phyloP scores from a whole-genome alignment of 768 basidiomycete species.

The Chalciporus pseudorubinellus region DNA sequence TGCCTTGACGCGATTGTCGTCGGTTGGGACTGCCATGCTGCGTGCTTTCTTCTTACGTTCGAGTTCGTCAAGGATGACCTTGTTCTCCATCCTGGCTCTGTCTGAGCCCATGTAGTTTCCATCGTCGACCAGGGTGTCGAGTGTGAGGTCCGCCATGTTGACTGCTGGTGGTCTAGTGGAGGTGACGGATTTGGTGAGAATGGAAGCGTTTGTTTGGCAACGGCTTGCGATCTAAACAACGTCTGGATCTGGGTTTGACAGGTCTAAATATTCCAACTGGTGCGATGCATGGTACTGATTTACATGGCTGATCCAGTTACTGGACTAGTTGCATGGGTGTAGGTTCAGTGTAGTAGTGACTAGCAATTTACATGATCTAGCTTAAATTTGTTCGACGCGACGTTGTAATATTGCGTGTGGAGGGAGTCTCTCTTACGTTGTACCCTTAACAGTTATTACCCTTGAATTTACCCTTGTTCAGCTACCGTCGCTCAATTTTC shows the following conservation, averaged over 20 bases:
- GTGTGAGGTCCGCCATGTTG: constrained; percentile 71
- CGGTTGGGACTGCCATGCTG: constrained; percentile 92
- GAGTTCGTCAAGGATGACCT: constrained; percentile 90
- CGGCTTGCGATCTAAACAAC: constrained; percentile 33
- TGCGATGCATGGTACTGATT: neutral
- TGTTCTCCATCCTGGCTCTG: constrained; percentile 75
- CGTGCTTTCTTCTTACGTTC: constrained; percentile 96
- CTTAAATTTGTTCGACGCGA: neutral
- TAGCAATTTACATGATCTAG: neutral
- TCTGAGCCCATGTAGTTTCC: constrained; percentile 73
- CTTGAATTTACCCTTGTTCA: constrained; percentile 1
- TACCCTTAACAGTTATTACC: too few relatives aligned
- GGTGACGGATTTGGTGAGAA: constrained; percentile 14
- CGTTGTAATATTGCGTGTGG: constrained; percentile 2
- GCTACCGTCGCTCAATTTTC: constrained; percentile 8
- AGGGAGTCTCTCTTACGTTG: constrained; percentile 28
- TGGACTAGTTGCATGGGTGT: neutral
- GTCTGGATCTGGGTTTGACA: neutral
- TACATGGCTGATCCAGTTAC: neutral
- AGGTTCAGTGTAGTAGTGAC: too few relatives aligned
- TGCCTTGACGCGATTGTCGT: constrained; percentile 89
- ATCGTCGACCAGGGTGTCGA: constrained; percentile 76
- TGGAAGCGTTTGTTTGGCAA: constrained; percentile 35
- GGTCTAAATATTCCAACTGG: neutral
- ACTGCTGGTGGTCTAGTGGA: neutral